These are phyloP conservation scores for Coccomyxa subellipsoidea DNA, from an alignment of 163 green algal species.

Conservation along the genomic window DNA sequence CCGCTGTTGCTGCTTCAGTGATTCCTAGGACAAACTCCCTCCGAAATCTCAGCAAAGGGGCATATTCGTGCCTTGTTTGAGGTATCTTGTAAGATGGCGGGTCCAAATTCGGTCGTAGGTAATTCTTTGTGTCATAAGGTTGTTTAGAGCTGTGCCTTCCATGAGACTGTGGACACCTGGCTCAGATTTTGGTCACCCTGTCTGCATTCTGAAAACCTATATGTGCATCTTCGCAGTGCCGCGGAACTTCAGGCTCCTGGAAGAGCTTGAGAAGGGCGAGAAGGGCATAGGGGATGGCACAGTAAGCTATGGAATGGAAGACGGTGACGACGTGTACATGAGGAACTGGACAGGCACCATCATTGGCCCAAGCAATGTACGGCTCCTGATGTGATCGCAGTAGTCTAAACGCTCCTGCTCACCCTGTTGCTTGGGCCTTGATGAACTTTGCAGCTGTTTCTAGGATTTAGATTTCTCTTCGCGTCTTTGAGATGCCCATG, in stretches of 20 bases:
- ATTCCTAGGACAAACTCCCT: no score
- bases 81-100: background rate
- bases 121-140: background rate
- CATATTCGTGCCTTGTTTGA: background rate
- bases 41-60: background rate
- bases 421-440: background rate
- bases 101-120: background rate
- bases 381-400: background rate
- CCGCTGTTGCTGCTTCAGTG: no score
- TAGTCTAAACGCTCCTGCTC: no score
- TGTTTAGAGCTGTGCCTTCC: background rate
- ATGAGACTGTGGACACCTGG: background rate
- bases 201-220: background rate
- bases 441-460: background rate
- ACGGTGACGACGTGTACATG: slow-evolving; percentile 93
- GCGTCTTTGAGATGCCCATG: no score
- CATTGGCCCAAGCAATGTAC: slow-evolving; percentile 87
- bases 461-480: no score
- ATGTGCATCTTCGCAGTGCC: slow-evolving; percentile 62
- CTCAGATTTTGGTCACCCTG: background rate
- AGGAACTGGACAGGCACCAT: slow-evolving; percentile 98
- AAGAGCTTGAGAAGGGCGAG: slow-evolving; percentile 98
- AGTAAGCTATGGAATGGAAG: slow-evolving; percentile 95
- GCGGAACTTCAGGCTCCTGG: slow-evolving; percentile 94
- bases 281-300: slow-evolving; percentile 97